phyloP scores from a whole-genome alignment of 208 protist genomes.

The Strigomonas oncopelti region DNA sequence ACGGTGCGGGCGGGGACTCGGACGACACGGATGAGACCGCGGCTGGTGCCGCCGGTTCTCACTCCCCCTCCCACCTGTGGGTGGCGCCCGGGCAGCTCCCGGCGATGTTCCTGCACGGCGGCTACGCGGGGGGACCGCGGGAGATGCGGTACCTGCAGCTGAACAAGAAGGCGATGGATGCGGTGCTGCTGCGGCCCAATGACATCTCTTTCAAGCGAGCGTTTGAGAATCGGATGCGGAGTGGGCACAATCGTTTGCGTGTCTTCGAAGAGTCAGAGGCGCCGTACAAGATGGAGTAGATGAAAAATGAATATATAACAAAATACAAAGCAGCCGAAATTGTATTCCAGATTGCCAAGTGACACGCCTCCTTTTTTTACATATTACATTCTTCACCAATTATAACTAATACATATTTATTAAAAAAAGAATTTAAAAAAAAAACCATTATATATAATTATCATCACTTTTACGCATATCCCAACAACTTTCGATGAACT shows the following conservation, averaged over 20 bases:
- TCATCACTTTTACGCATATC: no score
- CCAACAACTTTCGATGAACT: no score
- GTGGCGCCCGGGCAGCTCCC: constrained; percentile 21
- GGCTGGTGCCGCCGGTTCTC: neutral
- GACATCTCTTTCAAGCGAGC: constrained; percentile 68
- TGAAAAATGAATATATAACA: neutral
- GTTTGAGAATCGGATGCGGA: constrained; percentile 63
- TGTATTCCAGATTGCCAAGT: neutral
- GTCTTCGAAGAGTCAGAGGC: constrained; percentile 47
- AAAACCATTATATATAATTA: constrained; percentile 4
- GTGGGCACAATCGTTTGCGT: constrained; percentile 45
- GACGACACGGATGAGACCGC: neutral
- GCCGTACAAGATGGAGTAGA: neutral
- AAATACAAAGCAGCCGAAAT: neutral
- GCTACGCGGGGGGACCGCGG: constrained; percentile 44
- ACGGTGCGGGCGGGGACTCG: neutral
- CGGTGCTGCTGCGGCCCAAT: constrained; percentile 75
- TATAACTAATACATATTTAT: neutral
- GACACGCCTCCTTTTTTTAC: constrained; percentile 5
- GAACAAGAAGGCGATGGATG: constrained; percentile 69
- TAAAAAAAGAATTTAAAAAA: neutral
- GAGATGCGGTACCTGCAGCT: constrained; percentile 72
- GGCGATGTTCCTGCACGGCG: constrained; percentile 68
- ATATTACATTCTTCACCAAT: constrained; percentile 4
- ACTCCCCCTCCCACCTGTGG: neutral